Evolutionary conservation across 331 rosid genomes (phyloP), one percentile per base, ranked within the genome.

Genomic region (Dryas integrifolia): DNA sequence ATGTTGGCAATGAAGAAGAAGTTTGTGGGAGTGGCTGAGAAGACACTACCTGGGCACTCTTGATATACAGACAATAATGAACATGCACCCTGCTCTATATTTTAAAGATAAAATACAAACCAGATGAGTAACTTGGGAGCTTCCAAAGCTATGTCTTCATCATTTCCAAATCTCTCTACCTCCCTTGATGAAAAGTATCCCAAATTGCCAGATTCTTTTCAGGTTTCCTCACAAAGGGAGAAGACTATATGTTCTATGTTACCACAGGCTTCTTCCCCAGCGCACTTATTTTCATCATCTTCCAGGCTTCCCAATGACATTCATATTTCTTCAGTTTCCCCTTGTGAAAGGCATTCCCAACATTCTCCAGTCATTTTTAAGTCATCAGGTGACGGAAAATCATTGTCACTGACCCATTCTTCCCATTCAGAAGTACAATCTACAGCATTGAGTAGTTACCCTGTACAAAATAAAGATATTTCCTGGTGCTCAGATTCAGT

Each of bases 401-500:
- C 87, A 59, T 74, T 79, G 67, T 80, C 72, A 30, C 70, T 75
- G 21, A 69, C 30, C 58, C 80, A 51, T 72, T 76, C 91, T 68
- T 79, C 82, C 66, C 83, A 52, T 69, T 74, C 81, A 2, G 88
- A 74, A 66, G 70, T 71, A 10, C 92, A 82, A 40, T 75, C 90
- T 55, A 69, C 85, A 11, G 3, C 80, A 24, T 75, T 80, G 75
- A 61, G 79, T 68, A 64, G 82, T 77, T 83, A 76, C 59, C 70
- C 82, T 58, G 88, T 58, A 59, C 91, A 72, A 75, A 78, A 59
- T 58, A 75, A 46, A 51, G 88, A 83, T 44, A 75, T 83, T 47
- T 63, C 92, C 64, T 91, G 97, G 95, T 81, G 86, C 69, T 70
- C 92, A 4, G 90, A 89, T 84, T 74, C 91, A 53, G 63, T 86